These are phyloP conservation scores for Rhizopogon vulgaris DNA, from an alignment of 768 basidiomycete species.

Conservation along the genomic window DNA sequence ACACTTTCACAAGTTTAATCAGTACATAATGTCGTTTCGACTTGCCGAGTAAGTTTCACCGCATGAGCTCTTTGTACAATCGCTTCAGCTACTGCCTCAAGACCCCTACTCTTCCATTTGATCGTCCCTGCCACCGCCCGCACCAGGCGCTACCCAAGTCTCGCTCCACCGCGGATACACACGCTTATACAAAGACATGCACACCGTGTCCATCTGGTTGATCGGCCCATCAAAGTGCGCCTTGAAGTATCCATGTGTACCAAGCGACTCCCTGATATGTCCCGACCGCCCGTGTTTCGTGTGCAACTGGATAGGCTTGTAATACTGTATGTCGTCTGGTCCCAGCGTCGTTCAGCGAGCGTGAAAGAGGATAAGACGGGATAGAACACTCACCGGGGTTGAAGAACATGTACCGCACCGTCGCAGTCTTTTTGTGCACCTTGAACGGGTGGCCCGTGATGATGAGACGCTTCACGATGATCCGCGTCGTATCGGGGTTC, in stretches of 20 bases:
- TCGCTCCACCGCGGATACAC: constrained; percentile 85
- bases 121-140: constrained; percentile 12
- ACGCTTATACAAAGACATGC: constrained; percentile 93
- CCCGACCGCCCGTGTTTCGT: constrained; percentile 89
- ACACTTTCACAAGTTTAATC: background rate
- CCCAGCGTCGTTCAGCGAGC: constrained; percentile 1
- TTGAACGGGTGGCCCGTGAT: constrained; percentile 96
- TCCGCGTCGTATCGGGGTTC: constrained; percentile 83
- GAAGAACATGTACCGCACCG: constrained; percentile 99
- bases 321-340: constrained; percentile 83
- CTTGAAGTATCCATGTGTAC: constrained; percentile 98
- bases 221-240: constrained; percentile 91
- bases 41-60: background rate
- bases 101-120: constrained; percentile 18
- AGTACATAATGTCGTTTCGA: background rate
- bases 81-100: too few relatives aligned
- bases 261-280: constrained; percentile 87
- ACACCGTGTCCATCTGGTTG: constrained; percentile 94
- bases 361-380: background rate
- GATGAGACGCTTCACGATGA: constrained; percentile 90
- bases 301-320: constrained; percentile 87
- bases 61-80: background rate
- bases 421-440: constrained; percentile 94
- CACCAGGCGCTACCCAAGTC: constrained; percentile 33
- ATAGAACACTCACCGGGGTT: constrained; percentile 51